Percentiles rank a stretch among this genome's conserved stretches.
These are phyloP conservation scores for Onygena corvina DNA, from an alignment of 2,329 filamentous ascomycete genomes.

Conservation along the genomic window DNA sequence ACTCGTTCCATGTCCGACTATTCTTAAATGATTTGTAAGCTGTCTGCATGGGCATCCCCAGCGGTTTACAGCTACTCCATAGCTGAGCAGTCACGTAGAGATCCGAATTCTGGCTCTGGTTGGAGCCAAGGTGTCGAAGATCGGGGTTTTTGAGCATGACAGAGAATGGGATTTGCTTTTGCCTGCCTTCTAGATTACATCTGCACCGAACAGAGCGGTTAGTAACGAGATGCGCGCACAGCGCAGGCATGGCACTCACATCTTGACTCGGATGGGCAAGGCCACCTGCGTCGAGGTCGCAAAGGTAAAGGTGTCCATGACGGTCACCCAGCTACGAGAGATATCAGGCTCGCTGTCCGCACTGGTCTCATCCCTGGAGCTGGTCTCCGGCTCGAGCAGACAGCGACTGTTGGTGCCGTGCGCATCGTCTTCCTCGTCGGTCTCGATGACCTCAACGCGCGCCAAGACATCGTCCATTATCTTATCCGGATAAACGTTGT, in stretches of 20 bases:
- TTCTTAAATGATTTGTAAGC: conserved; percentile 82
- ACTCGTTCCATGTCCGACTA: conserved; percentile 74
- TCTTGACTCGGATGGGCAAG: conserved; percentile 53
- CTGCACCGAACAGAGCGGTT: conserved; percentile 30
- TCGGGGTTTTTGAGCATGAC: conserved; percentile 66
- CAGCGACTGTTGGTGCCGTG: background rate
- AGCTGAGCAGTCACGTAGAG: conserved; percentile 87
- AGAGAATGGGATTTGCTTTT: conserved; percentile 62
- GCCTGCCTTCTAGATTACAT: conserved; percentile 64
- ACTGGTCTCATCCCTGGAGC: conserved; percentile 6
- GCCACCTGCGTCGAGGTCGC: conserved; percentile 76
- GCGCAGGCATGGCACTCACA: conserved; percentile 37
- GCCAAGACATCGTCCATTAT: background rate
- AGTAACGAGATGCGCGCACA: background rate
- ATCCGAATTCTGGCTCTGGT: conserved; percentile 69
- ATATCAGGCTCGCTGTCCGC: conserved; percentile 2
- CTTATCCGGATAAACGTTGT: background rate
- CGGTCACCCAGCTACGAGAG: conserved; percentile 9
- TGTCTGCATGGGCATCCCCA: conserved; percentile 85
- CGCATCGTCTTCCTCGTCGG: background rate
- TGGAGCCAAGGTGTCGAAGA: conserved; percentile 76
- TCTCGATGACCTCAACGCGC: background rate
- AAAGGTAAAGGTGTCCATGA: conserved; percentile 81
- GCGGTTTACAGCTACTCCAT: conserved; percentile 89
- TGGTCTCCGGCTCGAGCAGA: background rate